phyloP scores from a whole-genome alignment of 441 rosid species.

The Jatropha podagrica region DNA sequence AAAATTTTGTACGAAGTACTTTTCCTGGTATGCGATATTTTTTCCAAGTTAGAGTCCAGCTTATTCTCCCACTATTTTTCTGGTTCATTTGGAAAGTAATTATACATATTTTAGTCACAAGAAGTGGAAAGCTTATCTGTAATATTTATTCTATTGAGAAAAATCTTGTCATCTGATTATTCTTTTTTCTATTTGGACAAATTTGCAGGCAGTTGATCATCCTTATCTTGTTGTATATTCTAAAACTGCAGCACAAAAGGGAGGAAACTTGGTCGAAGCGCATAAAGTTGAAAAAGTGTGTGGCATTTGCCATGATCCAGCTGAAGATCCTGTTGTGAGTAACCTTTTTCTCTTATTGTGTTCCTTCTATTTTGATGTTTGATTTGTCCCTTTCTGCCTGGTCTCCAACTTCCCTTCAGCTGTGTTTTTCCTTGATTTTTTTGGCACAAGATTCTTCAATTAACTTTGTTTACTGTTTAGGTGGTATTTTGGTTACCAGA shows the following conservation, averaged over 20 bases:
- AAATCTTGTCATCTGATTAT: conserved; percentile 4
- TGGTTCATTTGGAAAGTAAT: background rate
- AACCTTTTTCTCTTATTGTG: conserved; percentile 14
- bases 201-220: conserved; percentile 92
- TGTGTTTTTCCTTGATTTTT: background rate
- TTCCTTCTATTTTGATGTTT: conserved; percentile 12
- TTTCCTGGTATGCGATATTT: background rate
- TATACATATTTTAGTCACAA: background rate
- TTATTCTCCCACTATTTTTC: background rate
- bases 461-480: background rate
- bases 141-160: background rate
- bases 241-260: conserved; percentile 44
- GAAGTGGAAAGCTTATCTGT: no score
- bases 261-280: conserved; percentile 32
- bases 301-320: conserved; percentile 77
- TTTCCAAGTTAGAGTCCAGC: background rate
- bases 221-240: conserved; percentile 96
- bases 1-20: background rate
- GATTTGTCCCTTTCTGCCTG: background rate
- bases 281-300: conserved; percentile 60
- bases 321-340: conserved; percentile 80
- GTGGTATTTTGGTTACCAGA: background rate
- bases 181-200: conserved; percentile 21
- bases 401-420: background rate
- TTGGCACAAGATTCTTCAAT: background rate